Base-by-base conservation (phyloP, 2,329 filamentous ascomycete genomes). In the Stenocarpella maydis region DNA sequence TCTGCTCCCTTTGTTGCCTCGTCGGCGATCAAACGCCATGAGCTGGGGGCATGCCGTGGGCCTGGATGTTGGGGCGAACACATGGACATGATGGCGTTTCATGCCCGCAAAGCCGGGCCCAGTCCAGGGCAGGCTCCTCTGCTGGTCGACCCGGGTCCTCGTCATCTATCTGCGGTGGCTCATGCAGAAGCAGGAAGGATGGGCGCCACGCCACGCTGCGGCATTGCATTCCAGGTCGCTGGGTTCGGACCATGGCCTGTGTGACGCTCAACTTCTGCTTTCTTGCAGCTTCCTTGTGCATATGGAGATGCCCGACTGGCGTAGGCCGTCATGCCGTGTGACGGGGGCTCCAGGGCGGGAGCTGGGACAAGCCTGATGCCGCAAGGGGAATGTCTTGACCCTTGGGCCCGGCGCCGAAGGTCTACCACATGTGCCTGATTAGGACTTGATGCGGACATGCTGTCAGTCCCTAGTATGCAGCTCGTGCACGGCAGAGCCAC, bases 21-120 rank as follows among this genome's bases (percentile, higher is more conserved):
- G 58, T 28, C 10, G 58, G 43, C 41, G 58, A 63, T 63, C 58
- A 63, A 49, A 63, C 58, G 28, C 43, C n/a, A 34, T 49, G 28
- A 37, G 58, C 26, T 63, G 58, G 58, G 43, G n/a, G 43, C 43
- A 47, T 63, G 58, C 58, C 58, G 31, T 21, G 58, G 54, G 37
- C 54, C 21, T 58, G 54, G 43, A 63, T 63, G 26, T 49, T 63
- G 43, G 58, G 58, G 58, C 43, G 58, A 63, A 63, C 58, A 63
- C 43, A 37, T 63, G n/a, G 28, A 49, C 28, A 54, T 17, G n/a
- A 24, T 63, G 28, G 28, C 58, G 58, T 63, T 63, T 63, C 43
- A 63, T 34, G 28, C 37, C 58, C 54, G 19, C 58, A 43, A 26
- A 47, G 39, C 26, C 4, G n/a, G n/a, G n/a, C 43, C 53, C 28